Base-by-base conservation (phyloP, 768 basidiomycete genomes). In the Pulveroboletus frians region DNA sequence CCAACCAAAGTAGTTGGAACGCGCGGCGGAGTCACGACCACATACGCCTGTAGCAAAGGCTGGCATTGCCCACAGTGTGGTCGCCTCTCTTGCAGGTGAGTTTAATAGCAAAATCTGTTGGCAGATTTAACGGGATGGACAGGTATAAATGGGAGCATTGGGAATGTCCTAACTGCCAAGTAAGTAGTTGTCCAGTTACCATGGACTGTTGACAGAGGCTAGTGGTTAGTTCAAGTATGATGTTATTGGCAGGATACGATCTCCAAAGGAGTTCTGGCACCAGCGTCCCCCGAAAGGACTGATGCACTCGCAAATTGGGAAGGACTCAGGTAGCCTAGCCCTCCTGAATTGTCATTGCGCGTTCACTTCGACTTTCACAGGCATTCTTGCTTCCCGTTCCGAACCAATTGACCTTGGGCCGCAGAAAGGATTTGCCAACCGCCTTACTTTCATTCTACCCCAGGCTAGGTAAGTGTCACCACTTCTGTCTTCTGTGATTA, bases 141-240 rank as follows among this genome's bases (percentile, higher is more conserved):
- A 90, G 88, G 56, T 81, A 64, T 45, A 84, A 83, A 65, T 89
- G 87, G 88, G 78, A 86, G 60, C 60, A 75, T 42, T 88, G 85
- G 79, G 77, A 85, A 62, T 92, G 88, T 58, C 65, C 71, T 29
- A 58, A 72, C 48, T 91, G 87, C 60, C 57, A 71, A 15, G 88
- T 87, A 64, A 45, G 70, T 43, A 13, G 23, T 23, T 11, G 5
- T 17, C 14, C 6, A 13, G 5, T 30, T n/a, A 47, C 15, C 6
- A 15, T 43, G 27, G 38, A 31, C 13, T 4, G 2, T 46, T 61
- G 43, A 41, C 20, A 39, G 13, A 17, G 21, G 20, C 29, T 34
- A 41, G 21, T 6, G 41, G 17, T 29, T 18, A 69, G 67, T 32
- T 26, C 7, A 46, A 26, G 21, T 38, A 64, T 27, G 41, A 29